Base-by-base conservation (phyloP, 2,329 filamentous ascomycete species). In the Aquanectria penicillioides region DNA sequence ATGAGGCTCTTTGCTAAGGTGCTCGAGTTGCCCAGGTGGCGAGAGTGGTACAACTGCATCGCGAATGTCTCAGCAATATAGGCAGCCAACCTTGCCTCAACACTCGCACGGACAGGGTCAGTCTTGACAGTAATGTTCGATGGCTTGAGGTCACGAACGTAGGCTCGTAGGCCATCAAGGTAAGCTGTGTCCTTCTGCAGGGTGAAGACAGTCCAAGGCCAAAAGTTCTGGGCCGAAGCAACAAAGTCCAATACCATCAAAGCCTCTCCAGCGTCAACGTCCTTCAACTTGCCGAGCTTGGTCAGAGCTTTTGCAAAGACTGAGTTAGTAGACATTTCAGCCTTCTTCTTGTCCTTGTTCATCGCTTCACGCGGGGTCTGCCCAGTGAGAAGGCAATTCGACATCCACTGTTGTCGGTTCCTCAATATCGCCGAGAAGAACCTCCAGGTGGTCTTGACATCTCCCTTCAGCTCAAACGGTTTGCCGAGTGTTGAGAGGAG, bases 361-460 rank as follows among this genome's bases (percentile, higher is more conserved):
- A 93, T 79, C 5, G 90, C 86, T 66, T 95, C 88, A 61, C 91
- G 87, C 4, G 94, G 93, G 1, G 93, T 93, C 70, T 89, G 90
- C 18, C 94, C 95, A 6, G 93, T 97, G 33, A 98, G 86, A 8
- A 99, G 83, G 71, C 94, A 97, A 61, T 97, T 92, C 0, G 94
- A 92, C 80, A 99, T 92, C 92, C 94, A 98, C 71, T 97, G 94
- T 73, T 99, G 95, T 62, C 93, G 89, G 72, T 93, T 94, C 65
- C 91, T 90, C 59, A 99, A 86, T 41, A 98, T 89, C 3, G 90
- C 89, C 3, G 94, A 91, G 50, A 98, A 87, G 70, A 99, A 89
- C 55, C 86, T 87, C 95, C 94, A 99, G 17, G 93, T 89, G 7
- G 83, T 81, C 36, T 86, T 84, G 34, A 90, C 86, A 51, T 93